Conservation (phyloP, 495 filamentous ascomycete species). For the Trypethelium eluteriae region DNA sequence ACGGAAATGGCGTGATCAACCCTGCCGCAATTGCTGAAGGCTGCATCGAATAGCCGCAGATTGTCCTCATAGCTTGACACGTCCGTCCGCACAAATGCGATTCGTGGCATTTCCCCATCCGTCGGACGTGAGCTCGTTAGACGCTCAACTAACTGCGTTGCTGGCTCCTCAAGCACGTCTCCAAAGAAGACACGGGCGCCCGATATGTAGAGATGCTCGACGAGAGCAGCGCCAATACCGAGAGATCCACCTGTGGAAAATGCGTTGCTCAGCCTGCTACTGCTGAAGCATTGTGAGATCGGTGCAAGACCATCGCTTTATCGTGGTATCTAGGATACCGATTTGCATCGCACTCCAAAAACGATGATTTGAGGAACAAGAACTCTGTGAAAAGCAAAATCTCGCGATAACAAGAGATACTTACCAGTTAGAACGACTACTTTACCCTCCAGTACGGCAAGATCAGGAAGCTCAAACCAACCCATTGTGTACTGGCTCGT, state of each 20-base stretch:
- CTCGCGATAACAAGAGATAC: not conserved
- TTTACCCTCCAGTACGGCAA: conserved; percentile 14
- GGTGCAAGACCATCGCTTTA: no score
- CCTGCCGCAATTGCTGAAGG: conserved; percentile 14
- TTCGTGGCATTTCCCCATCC: not conserved
- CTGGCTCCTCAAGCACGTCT: conserved; percentile 18
- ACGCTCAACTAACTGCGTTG: conserved; percentile 11
- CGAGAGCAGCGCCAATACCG: conserved; percentile 20
- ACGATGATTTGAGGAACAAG: no score
- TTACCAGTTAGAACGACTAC: conserved; percentile 23
- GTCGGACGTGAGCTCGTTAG: not conserved
- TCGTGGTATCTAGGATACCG: no score
- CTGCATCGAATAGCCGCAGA: conserved; percentile 19
- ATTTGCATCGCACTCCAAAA: no score
- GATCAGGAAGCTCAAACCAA: conserved; percentile 17
- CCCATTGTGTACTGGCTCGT: conserved; percentile 15
- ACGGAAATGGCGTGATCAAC: conserved; percentile 26
- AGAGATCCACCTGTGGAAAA: conserved; percentile 14
- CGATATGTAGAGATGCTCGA: conserved; percentile 16
- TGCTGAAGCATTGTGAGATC: not conserved
- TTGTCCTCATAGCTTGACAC: conserved; percentile 20
- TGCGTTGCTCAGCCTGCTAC: not conserved
- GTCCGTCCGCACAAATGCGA: conserved; percentile 21
- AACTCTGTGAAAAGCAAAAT: no score
- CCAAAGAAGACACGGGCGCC: conserved; percentile 25